Conservation (phyloP, 2,329 filamentous ascomycete species). For the Trichoderma atrobrunneum region DNA sequence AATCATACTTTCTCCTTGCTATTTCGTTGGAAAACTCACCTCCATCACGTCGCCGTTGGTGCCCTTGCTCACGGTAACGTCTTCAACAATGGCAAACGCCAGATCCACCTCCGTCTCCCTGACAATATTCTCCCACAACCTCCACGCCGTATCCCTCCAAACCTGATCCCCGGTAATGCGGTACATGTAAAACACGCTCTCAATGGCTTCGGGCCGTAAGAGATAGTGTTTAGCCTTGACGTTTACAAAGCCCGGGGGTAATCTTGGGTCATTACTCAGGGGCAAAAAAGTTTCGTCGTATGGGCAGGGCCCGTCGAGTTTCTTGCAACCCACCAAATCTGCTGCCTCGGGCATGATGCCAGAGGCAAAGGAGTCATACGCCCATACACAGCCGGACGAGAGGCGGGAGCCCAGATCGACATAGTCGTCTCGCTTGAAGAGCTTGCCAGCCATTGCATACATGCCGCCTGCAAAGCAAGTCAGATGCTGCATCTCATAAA, state of each 20-base stretch:
- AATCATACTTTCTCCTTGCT: background rate
- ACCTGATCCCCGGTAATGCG: slow-evolving; percentile 46
- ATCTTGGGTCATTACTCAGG: slow-evolving; percentile 21
- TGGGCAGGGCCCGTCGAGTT: slow-evolving; percentile 35
- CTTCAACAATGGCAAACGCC: slow-evolving; percentile 42
- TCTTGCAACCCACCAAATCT: slow-evolving; percentile 37
- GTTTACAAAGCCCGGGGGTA: slow-evolving; percentile 58
- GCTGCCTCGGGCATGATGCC: slow-evolving; percentile 56
- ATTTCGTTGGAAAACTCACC: slow-evolving; percentile 30
- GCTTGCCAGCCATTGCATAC: slow-evolving; percentile 63
- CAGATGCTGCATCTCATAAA: slow-evolving; percentile 53
- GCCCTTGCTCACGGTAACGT: slow-evolving; percentile 34
- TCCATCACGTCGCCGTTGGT: slow-evolving; percentile 61
- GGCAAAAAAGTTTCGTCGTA: slow-evolving; percentile 31
- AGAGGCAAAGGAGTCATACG: slow-evolving; percentile 47
- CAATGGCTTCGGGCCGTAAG: slow-evolving; percentile 50
- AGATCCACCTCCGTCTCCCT: slow-evolving; percentile 42
- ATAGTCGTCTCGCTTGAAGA: slow-evolving; percentile 51
- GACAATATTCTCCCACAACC: slow-evolving; percentile 46
- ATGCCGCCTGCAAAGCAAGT: slow-evolving; percentile 70
- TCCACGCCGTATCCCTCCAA: slow-evolving; percentile 46
- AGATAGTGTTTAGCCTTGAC: slow-evolving; percentile 43
- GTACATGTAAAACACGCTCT: slow-evolving; percentile 52
- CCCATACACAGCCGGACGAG: slow-evolving; percentile 54
- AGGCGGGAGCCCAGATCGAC: slow-evolving; percentile 47